Percentiles rank a stretch among this genome's conserved stretches.
phyloP scores from a whole-genome alignment of 2,329 filamentous ascomycete genomes.

The Epichloe gansuensis region DNA sequence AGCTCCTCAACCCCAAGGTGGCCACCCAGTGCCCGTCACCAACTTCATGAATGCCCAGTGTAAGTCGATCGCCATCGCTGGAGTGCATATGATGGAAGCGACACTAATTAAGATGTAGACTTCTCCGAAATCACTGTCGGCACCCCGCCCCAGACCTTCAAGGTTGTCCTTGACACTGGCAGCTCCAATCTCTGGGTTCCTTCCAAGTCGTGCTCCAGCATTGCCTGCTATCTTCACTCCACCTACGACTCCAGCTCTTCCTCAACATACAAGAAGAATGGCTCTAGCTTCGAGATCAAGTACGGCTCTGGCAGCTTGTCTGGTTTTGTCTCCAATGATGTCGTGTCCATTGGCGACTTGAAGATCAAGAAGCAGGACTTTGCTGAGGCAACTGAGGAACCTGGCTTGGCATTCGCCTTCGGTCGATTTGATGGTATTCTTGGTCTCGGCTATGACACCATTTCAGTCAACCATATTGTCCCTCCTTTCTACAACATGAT shows the following conservation, averaged over 20 bases:
- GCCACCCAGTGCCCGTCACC: conserved; percentile 77
- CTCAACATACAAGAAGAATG: conserved; percentile 88
- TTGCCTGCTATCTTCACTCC: conserved; percentile 93
- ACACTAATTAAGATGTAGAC: conserved; percentile 40
- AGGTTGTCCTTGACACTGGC: conserved; percentile 95
- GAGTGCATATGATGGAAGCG: background rate
- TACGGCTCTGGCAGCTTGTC: conserved; percentile 93
- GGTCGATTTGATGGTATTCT: conserved; percentile 95
- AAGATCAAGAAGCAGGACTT: conserved; percentile 85
- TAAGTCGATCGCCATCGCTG: conserved; percentile 34
- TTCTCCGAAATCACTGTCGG: conserved; percentile 95
- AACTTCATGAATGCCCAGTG: conserved; percentile 99
- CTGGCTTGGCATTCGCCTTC: conserved; percentile 94
- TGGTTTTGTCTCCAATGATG: conserved; percentile 87
- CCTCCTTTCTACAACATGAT: conserved; percentile 97
- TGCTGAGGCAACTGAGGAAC: conserved; percentile 90
- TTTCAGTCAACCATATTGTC: conserved; percentile 91
- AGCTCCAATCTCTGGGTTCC: conserved; percentile 99
- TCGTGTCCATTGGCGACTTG: conserved; percentile 76
- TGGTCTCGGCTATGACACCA: conserved; percentile 85
- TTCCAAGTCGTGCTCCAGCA: conserved; percentile 78
- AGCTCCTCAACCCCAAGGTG: conserved; percentile 49
- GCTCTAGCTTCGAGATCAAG: conserved; percentile 78
- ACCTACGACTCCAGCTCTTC: conserved; percentile 92
- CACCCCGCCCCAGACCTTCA: conserved; percentile 87